Conservation (phyloP, 352 stramenopile genomes). For the Saprolegnia diclina region DNA sequence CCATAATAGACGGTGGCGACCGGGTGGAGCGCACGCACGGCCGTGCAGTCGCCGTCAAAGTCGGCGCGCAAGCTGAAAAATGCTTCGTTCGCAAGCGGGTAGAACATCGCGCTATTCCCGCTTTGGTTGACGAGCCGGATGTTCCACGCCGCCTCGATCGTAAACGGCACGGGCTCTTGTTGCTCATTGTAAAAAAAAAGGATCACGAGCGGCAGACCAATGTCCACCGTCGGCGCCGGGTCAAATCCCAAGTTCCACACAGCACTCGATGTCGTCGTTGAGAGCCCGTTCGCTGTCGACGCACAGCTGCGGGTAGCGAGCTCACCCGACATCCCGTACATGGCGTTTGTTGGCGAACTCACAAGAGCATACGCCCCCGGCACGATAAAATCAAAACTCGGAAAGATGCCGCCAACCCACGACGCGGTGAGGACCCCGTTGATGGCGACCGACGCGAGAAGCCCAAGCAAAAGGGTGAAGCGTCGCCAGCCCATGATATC, state of each 20-base stretch:
- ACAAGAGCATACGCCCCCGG: background rate
- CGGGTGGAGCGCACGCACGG: background rate
- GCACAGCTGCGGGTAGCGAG: background rate
- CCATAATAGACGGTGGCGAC: background rate
- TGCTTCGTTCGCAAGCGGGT: background rate
- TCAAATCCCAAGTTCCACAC: conserved; percentile 2
- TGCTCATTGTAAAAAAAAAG: background rate
- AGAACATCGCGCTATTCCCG: background rate
- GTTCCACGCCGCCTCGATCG: background rate
- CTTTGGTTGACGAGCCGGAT: conserved; percentile 11
- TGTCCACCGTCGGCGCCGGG: background rate
- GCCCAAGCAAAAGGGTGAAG: background rate
- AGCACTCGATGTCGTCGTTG: background rate
- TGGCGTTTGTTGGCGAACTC: background rate
- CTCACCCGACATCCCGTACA: background rate
- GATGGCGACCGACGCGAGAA: background rate
- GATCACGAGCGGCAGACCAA: background rate
- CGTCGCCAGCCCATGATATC: background rate
- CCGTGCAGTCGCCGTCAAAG: background rate
- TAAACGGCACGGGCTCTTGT: background rate
- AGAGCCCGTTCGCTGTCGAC: too few relatives aligned
- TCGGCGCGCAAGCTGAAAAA: background rate
- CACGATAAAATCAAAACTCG: background rate
- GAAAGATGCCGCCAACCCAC: background rate
- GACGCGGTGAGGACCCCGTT: background rate